These are phyloP conservation scores for Globisporangium nagaii DNA, from an alignment of 352 stramenopile genomes.

Conservation along the genomic window DNA sequence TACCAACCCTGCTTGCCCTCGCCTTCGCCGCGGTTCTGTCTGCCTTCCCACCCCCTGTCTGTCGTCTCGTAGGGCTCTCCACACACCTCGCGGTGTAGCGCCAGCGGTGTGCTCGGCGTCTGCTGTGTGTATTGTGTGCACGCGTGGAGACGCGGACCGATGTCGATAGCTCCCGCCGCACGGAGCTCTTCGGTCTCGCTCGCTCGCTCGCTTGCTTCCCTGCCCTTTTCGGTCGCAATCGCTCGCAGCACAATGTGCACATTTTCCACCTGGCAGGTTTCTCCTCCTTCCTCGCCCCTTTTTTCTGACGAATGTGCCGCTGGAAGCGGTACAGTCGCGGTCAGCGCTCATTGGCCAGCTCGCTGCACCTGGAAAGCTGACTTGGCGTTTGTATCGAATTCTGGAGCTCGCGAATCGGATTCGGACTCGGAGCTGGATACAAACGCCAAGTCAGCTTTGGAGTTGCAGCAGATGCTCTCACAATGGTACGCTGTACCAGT, in stretches of 20 bases:
- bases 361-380: neutral
- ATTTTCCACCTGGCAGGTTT: neutral
- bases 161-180: neutral
- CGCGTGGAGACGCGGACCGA: neutral
- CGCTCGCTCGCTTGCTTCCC: too few species aligned
- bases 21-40: neutral
- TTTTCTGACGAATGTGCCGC: neutral
- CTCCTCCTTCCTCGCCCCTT: neutral
- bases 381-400: too few species aligned
- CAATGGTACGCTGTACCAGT: too few species aligned
- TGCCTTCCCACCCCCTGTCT: too few species aligned
- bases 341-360: too few species aligned
- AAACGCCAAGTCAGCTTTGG: neutral
- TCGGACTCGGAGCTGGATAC: too few species aligned
- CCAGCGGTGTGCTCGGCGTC: neutral
- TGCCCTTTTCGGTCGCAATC: neutral
- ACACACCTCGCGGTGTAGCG: neutral
- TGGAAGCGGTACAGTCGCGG: neutral
- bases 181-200: slow-evolving; percentile 1
- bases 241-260: neutral
- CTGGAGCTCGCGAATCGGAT: too few species aligned
- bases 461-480: too few species aligned
- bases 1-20: neutral
- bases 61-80: neutral
- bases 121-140: neutral